phyloP scores from a whole-genome alignment of 331 rosid genomes.

The Quercus tomentella region DNA sequence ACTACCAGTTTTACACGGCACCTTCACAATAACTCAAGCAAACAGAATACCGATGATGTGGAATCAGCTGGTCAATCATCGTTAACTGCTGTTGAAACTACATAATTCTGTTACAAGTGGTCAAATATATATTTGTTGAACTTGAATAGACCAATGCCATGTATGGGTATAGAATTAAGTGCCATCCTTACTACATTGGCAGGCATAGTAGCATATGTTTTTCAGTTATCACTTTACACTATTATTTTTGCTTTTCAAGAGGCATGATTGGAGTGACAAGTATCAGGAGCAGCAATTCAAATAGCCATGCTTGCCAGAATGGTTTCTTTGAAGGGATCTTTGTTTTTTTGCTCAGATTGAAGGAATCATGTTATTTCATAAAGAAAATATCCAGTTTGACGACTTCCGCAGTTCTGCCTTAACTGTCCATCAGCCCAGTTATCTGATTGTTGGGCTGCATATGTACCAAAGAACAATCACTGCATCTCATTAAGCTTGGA shows the following conservation, averaged over 20 bases:
- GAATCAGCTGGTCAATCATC: conserved; percentile 25
- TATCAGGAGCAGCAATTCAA: background rate
- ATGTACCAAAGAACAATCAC: no score
- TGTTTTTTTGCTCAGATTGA: no score
- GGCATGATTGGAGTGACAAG: background rate
- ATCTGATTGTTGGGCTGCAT: no score
- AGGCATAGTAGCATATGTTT: background rate
- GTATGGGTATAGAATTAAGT: background rate
- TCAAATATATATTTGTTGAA: background rate
- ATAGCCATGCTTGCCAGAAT: background rate
- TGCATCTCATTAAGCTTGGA: no score
- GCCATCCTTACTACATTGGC: background rate
- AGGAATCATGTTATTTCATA: no score
- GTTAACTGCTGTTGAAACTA: conserved; percentile 9
- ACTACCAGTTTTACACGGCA: conserved; percentile 63
- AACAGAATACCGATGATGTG: conserved; percentile 14
- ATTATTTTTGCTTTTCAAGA: background rate
- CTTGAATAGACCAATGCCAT: background rate
- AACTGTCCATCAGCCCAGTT: no score
- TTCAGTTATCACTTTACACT: no score
- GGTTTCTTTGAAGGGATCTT: no score
- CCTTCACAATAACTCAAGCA: conserved; percentile 55
- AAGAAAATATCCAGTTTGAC: no score
- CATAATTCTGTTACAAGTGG: background rate
- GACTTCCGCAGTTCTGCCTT: no score